A percentile compares a stretch with the other conserved stretches of the same genome.
These are phyloP conservation scores for Lachnellula subtilissima DNA, from an alignment of 2,329 filamentous ascomycete genomes.

Conservation along the genomic window DNA sequence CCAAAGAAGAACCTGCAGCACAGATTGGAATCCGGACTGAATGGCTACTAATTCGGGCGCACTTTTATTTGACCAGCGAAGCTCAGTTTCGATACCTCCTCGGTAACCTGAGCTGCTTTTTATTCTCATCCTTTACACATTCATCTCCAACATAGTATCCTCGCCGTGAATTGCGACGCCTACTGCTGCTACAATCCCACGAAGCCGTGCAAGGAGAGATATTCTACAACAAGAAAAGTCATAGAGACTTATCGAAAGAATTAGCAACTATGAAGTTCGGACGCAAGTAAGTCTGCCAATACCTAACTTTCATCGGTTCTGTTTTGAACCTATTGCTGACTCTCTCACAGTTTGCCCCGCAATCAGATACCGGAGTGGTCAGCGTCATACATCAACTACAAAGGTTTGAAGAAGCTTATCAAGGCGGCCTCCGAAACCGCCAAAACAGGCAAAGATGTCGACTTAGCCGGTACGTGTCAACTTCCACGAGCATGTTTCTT, in stretches of 20 bases:
- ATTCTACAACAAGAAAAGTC: not conserved
- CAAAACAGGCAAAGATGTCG: slow-evolving; percentile 68
- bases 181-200: no score
- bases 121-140: not conserved
- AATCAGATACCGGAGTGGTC: slow-evolving; percentile 89
- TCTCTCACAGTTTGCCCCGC: slow-evolving; percentile 55
- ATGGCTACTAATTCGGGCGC: slow-evolving; percentile 24
- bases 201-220: no score
- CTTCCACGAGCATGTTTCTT: slow-evolving; percentile 38
- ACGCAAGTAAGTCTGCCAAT: slow-evolving; percentile 46
- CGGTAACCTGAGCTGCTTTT: slow-evolving; percentile 12
- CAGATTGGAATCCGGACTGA: slow-evolving; percentile 14
- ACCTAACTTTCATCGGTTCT: not conserved
- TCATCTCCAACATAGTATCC: no score
- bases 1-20: not conserved
- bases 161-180: no score
- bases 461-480: slow-evolving; percentile 72
- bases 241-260: not conserved
- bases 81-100: slow-evolving; percentile 23
- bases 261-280: slow-evolving; percentile 54
- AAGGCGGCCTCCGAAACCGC: slow-evolving; percentile 64
- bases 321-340: slow-evolving; percentile 16
- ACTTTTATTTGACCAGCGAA: slow-evolving; percentile 24
- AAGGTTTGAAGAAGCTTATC: slow-evolving; percentile 90
- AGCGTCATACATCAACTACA: slow-evolving; percentile 81